These are phyloP conservation scores for barrel medic (Medicago truncatula) DNA, from an alignment of 306 rosid genomes.

Conservation along the genomic window MtrunA17r5.0-ANR NC_053044.1:38352501-38353000, in stretches of 20 bases:
- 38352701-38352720: conserved; percentile 83
- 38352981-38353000: conserved; percentile 67
- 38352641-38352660: conserved; percentile 92
- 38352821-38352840: conserved; percentile 78
- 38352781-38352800: conserved; percentile 53
- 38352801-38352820: conserved; percentile 56
- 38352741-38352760: conserved; percentile 65
- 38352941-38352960: conserved; percentile 59
- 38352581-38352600: conserved; percentile 96
- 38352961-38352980: conserved; percentile 45
- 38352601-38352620: conserved; percentile 50
- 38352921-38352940: conserved; percentile 57
- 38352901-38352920: conserved; percentile 59
- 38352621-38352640: conserved; percentile 63
- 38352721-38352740: conserved; percentile 70
- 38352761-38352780: conserved; percentile 57
- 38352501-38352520: conserved; percentile 85
- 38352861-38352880: conserved; percentile 87
- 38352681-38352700: conserved; percentile 91
- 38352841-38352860: conserved; percentile 90
- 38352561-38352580: conserved; percentile 95
- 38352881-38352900: conserved; percentile 84
- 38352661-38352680: conserved; percentile 93
- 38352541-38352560: conserved; percentile 80
- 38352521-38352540: conserved; percentile 54